Evolutionary conservation across 2,329 filamentous ascomycete genomes (phyloP), one percentile per base, ranked within the genome.

Genomic region (Tolypocladium guangdongense): DNA sequence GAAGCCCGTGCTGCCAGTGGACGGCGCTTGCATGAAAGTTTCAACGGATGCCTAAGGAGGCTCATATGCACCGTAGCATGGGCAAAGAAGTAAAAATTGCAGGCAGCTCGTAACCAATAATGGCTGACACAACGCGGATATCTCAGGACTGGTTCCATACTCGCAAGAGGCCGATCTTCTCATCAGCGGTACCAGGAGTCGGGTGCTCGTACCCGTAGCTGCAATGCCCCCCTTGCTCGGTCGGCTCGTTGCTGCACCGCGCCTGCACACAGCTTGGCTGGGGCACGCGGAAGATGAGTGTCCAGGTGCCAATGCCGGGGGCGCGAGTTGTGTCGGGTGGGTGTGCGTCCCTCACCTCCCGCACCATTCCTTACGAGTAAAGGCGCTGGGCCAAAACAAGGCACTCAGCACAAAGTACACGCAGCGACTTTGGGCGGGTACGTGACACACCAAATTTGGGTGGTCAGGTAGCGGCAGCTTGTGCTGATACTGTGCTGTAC

Each of bases 401-500:
- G 27, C 43, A 46, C 27, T 30, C 24, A 22, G 52, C 30, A 35
- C 49, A 53, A 24, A 51, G 63, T 67, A 67, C 65, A 59, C 58
- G 59, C 54, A 64, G 64, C 56, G 65, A 68, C 64, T 66, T 68
- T 50, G 58, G 61, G 65, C 66, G 66, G 64, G 64, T 67, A 67
- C 64, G 63, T 63, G 62, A 67, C 65, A 65, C 66, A 68, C 66
- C 63, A 66, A 54, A 55, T 60, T 61, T 64, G 56, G 63, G 59
- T 64, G 63, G 61, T 61, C 59, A 64, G 62, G 65, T 65, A 64
- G 64, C 60, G 62, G 57, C 62, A 59, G 59, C 60, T 53, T 53
- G 59, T 58, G 57, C 62, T 67, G 63, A 68, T 69, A 69, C 67
- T 69, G 67, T 69, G 67, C 63, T 66, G 62, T 69, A 69, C 66